Evolutionary conservation across 2,329 filamentous ascomycete species (phyloP), one percentile per base, ranked within the genome.

Genomic region (Alternaria rosae): DNA sequence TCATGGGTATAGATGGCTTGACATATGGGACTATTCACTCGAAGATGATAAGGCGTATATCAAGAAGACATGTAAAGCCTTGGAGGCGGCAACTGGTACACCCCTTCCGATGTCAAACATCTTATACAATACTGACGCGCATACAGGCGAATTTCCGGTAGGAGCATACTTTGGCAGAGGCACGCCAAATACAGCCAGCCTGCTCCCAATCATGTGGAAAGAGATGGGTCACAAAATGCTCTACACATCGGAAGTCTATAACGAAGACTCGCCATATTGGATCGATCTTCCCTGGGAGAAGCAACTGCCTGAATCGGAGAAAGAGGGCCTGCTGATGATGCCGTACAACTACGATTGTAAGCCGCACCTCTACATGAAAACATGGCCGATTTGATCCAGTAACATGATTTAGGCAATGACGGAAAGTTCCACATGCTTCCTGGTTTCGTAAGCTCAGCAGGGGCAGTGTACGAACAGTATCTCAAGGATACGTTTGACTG

Each of bases 251-350:
- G 85, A 87, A 65, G 82, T 80, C 0, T 87, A 86, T 61, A 84
- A 84, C 21, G 85, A 87, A 65, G 85, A 87, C 62, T 77, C 86
- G 15, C 85, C 85, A 1, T 86, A 87, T 71, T 87, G 84, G 85
- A 78, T 83, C 8, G 85, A 87, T 70, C 75, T 87, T 4, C 84
- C 84, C 0, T 76, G 79, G 47, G 85, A 87, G 74, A 76, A 79
- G 6, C 72, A 80, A 8, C 73, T 76, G 9, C 66, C 74, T 1
- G 70, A 76, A 17, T 70, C 79, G 78, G 83, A 69, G 83, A 86
- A 74, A 1, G 82, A 85, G 62, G 84, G 85, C n/a, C 79, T 83
- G 60, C 73, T 87, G 3, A 86, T 86, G 82, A 75, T 87, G 15
- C 85, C 84, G 5, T 86, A 86, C 70, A 80, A 77, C 45, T 86